A percentile compares a stretch with the other conserved stretches of the same genome.
Evolutionary conservation across 768 basidiomycete genomes (phyloP).

Genomic region (Leccinum uliginosum): DNA sequence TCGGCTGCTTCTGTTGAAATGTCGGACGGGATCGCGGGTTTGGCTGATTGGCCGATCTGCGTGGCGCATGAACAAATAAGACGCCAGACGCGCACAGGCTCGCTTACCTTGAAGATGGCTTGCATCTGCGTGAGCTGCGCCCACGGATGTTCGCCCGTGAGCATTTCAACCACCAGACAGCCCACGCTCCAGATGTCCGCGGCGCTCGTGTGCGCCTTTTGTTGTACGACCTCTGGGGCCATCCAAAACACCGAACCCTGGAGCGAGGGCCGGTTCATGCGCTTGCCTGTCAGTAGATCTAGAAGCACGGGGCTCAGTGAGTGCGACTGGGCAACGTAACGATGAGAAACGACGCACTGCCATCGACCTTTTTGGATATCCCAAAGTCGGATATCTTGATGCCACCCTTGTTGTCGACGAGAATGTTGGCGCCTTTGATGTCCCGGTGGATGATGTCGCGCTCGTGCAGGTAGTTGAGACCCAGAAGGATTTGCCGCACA

Average conservation of each 20-base stretch:
- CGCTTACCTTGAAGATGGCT: constrained; percentile 87
- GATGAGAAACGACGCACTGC: constrained; percentile 57
- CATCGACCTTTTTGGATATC: constrained; percentile 96
- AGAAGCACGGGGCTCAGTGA: neutral
- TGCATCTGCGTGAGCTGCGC: constrained; percentile 98
- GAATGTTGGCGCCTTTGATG: constrained; percentile 98
- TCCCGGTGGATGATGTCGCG: constrained; percentile 95
- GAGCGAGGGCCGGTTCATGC: constrained; percentile 83
- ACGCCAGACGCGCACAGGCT: neutral
- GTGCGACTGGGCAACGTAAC: constrained; percentile 29
- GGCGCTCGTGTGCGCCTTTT: constrained; percentile 85
- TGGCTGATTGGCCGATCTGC: constrained; percentile 88
- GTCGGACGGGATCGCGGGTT: constrained; percentile 86
- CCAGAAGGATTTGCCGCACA: constrained; percentile 85
- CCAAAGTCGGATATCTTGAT: constrained; percentile 98
- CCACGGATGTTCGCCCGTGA: constrained; percentile 94
- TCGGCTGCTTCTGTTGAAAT: constrained; percentile 85
- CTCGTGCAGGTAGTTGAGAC: constrained; percentile 87
- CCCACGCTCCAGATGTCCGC: constrained; percentile 98
- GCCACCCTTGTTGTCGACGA: constrained; percentile 96
- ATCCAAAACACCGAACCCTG: constrained; percentile 99
- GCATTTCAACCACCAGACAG: constrained; percentile 93
- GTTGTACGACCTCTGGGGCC: constrained; percentile 98
- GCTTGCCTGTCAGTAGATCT: constrained; percentile 54
- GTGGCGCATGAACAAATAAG: neutral